phyloP scores from a whole-genome alignment of 129 eudicot genomes.

The Cynara cardunculus region DNA sequence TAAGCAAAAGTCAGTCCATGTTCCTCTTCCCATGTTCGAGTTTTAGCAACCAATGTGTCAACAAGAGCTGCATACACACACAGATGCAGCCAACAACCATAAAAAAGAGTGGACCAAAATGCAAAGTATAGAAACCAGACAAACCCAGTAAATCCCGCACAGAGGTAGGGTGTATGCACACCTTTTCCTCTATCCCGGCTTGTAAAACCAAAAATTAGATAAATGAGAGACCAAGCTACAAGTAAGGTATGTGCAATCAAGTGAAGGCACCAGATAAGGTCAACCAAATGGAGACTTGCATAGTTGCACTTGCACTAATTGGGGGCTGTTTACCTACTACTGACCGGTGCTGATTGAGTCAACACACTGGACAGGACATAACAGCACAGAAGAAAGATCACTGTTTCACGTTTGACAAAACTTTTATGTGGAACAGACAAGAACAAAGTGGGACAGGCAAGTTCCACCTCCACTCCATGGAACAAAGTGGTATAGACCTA shows the following conservation, averaged over 20 bases:
- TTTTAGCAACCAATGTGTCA: conserved; percentile 76
- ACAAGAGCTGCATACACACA: conserved; percentile 59
- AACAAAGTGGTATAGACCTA: no score
- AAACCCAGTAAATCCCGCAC: not conserved
- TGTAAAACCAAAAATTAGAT: not conserved
- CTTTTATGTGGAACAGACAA: no score
- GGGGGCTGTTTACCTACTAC: not conserved
- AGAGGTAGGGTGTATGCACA: no score
- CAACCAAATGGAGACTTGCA: not conserved
- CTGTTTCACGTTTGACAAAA: no score
- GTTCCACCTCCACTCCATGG: no score
- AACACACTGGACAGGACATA: no score
- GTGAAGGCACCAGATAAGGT: not conserved
- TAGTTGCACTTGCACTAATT: not conserved
- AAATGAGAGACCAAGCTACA: not conserved
- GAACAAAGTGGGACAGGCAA: no score
- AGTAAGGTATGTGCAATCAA: not conserved
- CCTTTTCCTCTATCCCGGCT: not conserved
- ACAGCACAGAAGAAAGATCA: no score
- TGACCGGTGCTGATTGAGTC: no score
- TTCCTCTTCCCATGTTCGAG: conserved; percentile 93
- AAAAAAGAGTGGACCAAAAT: not conserved
- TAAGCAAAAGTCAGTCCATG: conserved; percentile 69
- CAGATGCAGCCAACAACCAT: conserved; percentile 9
- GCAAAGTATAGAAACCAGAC: not conserved